Base-by-base conservation (phyloP, 2,329 filamentous ascomycete genomes). In the Stachybotrys chlorohalonatus region DNA sequence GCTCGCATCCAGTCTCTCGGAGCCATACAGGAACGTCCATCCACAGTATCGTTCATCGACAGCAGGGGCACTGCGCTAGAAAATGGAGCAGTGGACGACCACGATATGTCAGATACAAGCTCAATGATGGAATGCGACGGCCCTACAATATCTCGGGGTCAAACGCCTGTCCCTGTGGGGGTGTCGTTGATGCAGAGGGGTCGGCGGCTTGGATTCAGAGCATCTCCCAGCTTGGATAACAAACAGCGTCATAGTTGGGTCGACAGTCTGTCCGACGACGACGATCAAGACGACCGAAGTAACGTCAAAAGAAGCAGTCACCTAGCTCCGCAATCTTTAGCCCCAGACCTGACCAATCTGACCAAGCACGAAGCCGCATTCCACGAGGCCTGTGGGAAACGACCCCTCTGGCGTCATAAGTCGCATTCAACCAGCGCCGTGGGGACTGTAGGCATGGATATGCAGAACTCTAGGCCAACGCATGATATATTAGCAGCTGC, bases 21-120 rank as follows among this genome's bases (percentile, higher is more conserved):
- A 1, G 61, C 70, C 3, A 73, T 73, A 36, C 62, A 73, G 52
- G 71, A 73, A 55, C 59, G 62, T 5, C 62, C 61, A n/a, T 71
- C 70, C 11, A 66, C 67, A 53, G 66, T 69, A 1, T 70, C 70
- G 1, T 70, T 71, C 46, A 55, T 69, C 11, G 64, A 67, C 9
- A 59, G 65, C 11, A 60, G n/a, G 32, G 56, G 17, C 3, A 57
- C 55, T 9, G 42, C n/a, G 31, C 60, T 47, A 2, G 63, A 65
- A 31, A 65, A 65, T 31, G 50, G 49, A 7, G 56, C 58, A n/a
- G 72, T 67, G n/a, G 70, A 73, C n/a, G 53, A 59, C 9, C 66
- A 69, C 24, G 70, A 67, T 11, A 50, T 62, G 11, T 62, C 64
- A 30, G 68, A 61, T 9, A 61, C 65, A 2, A 64, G 67, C n/a